Base-by-base conservation (phyloP, 345 rosid genomes). In the Eucalyptus virginea region DNA sequence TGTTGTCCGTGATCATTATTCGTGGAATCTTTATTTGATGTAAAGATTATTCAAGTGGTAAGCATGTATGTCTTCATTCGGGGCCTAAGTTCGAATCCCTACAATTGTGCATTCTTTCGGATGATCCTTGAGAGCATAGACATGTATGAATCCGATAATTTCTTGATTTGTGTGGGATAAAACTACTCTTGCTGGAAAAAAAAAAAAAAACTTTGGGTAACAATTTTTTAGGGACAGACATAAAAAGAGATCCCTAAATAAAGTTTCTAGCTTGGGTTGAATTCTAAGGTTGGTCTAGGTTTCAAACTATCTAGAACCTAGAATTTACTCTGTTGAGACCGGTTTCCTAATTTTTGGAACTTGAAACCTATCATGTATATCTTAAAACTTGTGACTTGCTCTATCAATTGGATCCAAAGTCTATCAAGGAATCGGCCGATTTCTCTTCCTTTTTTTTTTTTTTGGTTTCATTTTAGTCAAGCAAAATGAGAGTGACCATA, bases 351-450 rank as follows among this genome's bases (percentile, higher is more conserved):
- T 17, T 17, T 51, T 51, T 54, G 5, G 11, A 54, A 54, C 9
- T 8, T 21, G 11, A 54, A 54, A 54, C 58, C 26, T 54, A 54
- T 54, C 21, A 51, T 51, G 54, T 51, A 51, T 51, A 51, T 51
- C 21, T 50, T 51, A 51, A 51, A 51, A 17, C 21, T 51, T 51
- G 54, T 51, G 52, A 51, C 54, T 6, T 51, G 54, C 54, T 17
- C 11, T 4, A 19, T 54, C 28, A 54, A 54, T 54, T 7, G 5
- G 10, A 8, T 21, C 60, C 28, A 54, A 54, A 54, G 60, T 9
- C 28, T 54, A 54, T 9, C 0, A 8, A 1, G 24, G 10, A 19
- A 54, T 2, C 2, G 0, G 10, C 2, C 5, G 1, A 54, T 54
- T 54, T 54, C 26, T 54, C 11, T 52, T 52, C 4, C 6, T 19